Evolutionary conservation across 768 basidiomycete genomes (phyloP).

Genomic region (Amanita phalloides): DNA sequence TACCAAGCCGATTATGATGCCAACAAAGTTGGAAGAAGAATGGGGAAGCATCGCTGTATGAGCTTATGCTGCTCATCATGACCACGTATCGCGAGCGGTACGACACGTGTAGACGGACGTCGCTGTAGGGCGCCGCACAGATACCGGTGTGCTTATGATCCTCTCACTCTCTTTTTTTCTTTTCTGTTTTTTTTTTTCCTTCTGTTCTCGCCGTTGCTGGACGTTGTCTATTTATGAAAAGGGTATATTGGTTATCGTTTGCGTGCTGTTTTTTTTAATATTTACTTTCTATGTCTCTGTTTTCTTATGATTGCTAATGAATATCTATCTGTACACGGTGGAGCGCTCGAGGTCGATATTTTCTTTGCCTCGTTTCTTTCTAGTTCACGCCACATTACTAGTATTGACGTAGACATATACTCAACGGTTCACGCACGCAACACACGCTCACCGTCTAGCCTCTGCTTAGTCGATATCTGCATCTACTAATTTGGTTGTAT

Average conservation of each 20-base stretch:
- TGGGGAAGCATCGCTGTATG: conserved; percentile 2
- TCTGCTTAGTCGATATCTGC: too few species aligned
- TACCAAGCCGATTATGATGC: background rate
- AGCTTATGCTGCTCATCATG: background rate
- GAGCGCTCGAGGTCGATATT: too few species aligned
- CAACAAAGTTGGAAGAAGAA: conserved; percentile 2
- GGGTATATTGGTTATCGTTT: background rate
- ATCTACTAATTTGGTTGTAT: too few species aligned
- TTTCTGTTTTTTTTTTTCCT: background rate
- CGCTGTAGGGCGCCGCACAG: background rate
- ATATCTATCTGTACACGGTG: background rate
- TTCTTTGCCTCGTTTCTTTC: too few species aligned
- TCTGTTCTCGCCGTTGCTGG: background rate
- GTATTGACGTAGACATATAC: too few species aligned
- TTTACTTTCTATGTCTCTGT: background rate
- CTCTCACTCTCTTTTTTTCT: too few species aligned
- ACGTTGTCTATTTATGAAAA: background rate
- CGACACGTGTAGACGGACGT: background rate
- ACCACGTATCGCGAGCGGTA: background rate
- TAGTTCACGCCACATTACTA: too few species aligned
- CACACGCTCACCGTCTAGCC: too few species aligned
- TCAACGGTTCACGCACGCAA: too few species aligned
- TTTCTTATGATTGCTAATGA: background rate
- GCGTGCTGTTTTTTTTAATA: background rate
- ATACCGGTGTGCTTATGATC: background rate